A percentile compares a stretch with the other conserved stretches of the same genome.
Evolutionary conservation across 495 filamentous ascomycete genomes (phyloP).

Genomic region (Xylaria venustula): DNA sequence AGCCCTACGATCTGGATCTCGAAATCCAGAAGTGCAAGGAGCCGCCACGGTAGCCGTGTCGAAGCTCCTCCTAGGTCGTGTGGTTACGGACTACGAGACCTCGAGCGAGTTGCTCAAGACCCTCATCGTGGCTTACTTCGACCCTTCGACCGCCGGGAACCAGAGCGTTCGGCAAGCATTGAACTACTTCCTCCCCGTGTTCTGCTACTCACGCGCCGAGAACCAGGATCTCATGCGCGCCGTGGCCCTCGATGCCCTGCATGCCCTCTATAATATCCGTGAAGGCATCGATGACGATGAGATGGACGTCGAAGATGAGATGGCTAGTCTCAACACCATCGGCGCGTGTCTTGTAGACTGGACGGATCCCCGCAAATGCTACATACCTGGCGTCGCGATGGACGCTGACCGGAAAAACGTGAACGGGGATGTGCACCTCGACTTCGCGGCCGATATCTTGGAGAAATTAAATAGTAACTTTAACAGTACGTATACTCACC

Average conservation of each 20-base stretch:
- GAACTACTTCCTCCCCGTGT: constrained; percentile 94
- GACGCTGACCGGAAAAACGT: constrained; percentile 59
- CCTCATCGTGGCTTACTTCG: constrained; percentile 83
- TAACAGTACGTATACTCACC: constrained; percentile 55
- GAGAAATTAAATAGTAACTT: constrained; percentile 53
- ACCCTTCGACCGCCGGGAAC: constrained; percentile 79
- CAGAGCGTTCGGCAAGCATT: constrained; percentile 85
- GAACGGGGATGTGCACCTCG: constrained; percentile 66
- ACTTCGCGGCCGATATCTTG: constrained; percentile 62
- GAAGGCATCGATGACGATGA: constrained; percentile 75
- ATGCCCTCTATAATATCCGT: constrained; percentile 62
- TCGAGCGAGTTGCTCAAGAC: constrained; percentile 73
- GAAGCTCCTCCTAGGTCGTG: constrained; percentile 79
- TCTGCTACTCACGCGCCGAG: constrained; percentile 75
- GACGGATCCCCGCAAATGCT: constrained; percentile 90
- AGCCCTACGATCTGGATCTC: constrained; percentile 66
- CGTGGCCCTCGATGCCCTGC: constrained; percentile 67
- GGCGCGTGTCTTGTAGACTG: constrained; percentile 85
- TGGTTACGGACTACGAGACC: constrained; percentile 55
- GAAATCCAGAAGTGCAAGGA: constrained; percentile 71
- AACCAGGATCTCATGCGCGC: constrained; percentile 78
- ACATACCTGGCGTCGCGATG: constrained; percentile 62
- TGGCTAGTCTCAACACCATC: constrained; percentile 72
- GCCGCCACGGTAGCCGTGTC: constrained; percentile 78
- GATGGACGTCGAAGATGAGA: constrained; percentile 75